These are phyloP conservation scores for Calocybe cyanea DNA, from an alignment of 768 basidiomycete species.

Conservation along the genomic window DNA sequence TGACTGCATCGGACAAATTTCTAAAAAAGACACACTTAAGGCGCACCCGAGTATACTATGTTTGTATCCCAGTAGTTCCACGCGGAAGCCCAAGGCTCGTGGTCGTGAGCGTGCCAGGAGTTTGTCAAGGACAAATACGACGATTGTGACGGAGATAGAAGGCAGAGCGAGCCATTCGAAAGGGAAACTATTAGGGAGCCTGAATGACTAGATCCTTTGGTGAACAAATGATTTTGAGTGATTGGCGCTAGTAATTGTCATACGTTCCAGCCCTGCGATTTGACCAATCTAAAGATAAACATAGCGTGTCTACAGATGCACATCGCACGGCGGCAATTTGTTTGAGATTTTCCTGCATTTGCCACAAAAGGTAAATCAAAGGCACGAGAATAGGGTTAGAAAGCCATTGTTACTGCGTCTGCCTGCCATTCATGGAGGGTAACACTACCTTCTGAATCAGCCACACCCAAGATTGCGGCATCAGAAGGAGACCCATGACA, in stretches of 20 bases:
- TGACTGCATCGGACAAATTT: not conserved
- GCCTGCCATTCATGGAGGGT: constrained; percentile 56
- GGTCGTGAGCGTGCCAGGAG: constrained; percentile 86
- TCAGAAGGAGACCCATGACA: constrained; percentile 46
- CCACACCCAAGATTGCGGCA: constrained; percentile 60
- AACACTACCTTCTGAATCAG: constrained; percentile 82
- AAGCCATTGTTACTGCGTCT: constrained; percentile 23
- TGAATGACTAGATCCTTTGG: constrained; percentile 31
- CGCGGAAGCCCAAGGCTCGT: constrained; percentile 90
- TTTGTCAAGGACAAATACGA: constrained; percentile 41
- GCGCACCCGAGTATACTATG: constrained; percentile 78
- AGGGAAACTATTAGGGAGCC: constrained; percentile 75
- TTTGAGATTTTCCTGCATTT: constrained; percentile 38
- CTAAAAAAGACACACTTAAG: not conserved
- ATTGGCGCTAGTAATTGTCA: constrained; percentile 13
- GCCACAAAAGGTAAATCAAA: constrained; percentile 3
- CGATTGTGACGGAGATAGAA: constrained; percentile 48
- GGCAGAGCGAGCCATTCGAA: constrained; percentile 73
- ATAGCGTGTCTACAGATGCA: constrained; percentile 57
- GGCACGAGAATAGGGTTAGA: not conserved
- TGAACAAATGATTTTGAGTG: not conserved
- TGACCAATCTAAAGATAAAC: constrained; percentile 93
- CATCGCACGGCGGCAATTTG: constrained; percentile 43
- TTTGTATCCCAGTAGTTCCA: constrained; percentile 87
- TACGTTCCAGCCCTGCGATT: constrained; percentile 56